These are phyloP conservation scores for Curvularia eragrostidis DNA, from an alignment of 2,329 filamentous ascomycete species.

Conservation along the genomic window DNA sequence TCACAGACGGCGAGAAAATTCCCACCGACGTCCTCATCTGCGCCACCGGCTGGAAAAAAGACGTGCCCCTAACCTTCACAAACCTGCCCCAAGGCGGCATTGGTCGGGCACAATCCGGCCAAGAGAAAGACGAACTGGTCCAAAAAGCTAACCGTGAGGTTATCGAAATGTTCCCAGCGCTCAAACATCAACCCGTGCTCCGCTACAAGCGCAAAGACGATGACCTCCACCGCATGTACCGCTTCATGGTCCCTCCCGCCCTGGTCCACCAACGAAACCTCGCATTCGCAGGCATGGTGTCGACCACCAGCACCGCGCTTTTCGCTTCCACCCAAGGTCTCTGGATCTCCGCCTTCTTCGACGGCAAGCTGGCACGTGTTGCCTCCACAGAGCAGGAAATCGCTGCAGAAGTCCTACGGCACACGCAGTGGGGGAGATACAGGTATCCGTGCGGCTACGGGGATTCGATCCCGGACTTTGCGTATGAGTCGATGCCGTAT, in stretches of 20 bases:
- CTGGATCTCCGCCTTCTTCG: conserved; percentile 1
- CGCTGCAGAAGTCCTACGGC: background rate
- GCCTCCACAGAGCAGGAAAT: background rate
- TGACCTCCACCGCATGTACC: background rate
- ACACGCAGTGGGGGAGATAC: background rate
- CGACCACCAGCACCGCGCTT: background rate
- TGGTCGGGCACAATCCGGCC: background rate
- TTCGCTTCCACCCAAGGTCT: background rate
- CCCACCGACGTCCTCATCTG: background rate
- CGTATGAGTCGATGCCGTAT: background rate
- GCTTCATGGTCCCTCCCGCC: background rate
- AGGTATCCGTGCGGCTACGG: conserved; percentile 1
- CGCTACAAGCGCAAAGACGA: conserved; percentile 1
- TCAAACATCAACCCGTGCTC: background rate
- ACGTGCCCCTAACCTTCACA: background rate
- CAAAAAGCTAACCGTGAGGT: background rate
- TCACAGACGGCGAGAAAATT: background rate
- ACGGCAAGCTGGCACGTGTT: background rate
- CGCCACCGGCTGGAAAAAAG: background rate
- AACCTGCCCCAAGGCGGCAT: background rate
- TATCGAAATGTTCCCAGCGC: background rate
- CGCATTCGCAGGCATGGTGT: conserved; percentile 1
- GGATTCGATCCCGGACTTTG: background rate
- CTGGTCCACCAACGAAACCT: conserved; percentile 1
- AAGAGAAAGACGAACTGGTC: background rate